These are phyloP conservation scores for Flaveria floridana DNA, from an alignment of 140 eudicot species.

Conservation along the genomic window DNA sequence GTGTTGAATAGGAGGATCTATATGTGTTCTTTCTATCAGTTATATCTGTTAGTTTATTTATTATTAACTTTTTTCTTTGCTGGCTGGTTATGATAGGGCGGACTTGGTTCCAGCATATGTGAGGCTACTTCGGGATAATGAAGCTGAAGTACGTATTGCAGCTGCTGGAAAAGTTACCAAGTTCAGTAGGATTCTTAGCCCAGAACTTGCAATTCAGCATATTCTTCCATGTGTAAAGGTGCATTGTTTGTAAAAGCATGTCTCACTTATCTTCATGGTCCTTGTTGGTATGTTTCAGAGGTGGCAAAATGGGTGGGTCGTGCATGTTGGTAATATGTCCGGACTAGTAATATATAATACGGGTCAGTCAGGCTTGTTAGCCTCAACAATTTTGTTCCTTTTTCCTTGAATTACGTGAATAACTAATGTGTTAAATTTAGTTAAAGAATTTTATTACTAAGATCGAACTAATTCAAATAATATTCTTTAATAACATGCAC, in stretches of 20 bases:
- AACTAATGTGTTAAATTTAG: background rate
- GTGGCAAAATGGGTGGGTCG: background rate
- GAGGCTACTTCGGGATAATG: conserved; percentile 95
- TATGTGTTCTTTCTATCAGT: conserved; percentile 9
- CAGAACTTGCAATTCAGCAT: conserved; percentile 91
- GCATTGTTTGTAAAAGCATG: conserved; percentile 10
- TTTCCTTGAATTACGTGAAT: background rate
- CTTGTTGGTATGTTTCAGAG: conserved; percentile 2
- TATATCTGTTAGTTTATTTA: background rate
- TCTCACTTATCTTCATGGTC: conserved; percentile 2
- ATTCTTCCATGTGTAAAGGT: conserved; percentile 99
- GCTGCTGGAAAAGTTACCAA: conserved; percentile 99
- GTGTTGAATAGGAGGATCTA: background rate
- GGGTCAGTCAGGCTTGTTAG: background rate
- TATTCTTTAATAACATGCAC: background rate
- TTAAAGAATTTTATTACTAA: too few relatives aligned
- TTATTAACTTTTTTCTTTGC: background rate
- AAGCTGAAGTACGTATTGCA: conserved; percentile 99
- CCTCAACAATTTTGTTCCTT: background rate
- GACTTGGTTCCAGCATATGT: conserved; percentile 99
- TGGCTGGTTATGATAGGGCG: conserved; percentile 47
- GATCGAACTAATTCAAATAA: background rate
- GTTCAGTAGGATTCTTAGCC: conserved; percentile 85
- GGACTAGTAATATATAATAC: background rate
- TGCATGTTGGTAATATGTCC: background rate